Evolutionary conservation across 345 rosid species (phyloP), one percentile per base, ranked within the genome.

Genomic region (Gossypium sturtianum): DNA sequence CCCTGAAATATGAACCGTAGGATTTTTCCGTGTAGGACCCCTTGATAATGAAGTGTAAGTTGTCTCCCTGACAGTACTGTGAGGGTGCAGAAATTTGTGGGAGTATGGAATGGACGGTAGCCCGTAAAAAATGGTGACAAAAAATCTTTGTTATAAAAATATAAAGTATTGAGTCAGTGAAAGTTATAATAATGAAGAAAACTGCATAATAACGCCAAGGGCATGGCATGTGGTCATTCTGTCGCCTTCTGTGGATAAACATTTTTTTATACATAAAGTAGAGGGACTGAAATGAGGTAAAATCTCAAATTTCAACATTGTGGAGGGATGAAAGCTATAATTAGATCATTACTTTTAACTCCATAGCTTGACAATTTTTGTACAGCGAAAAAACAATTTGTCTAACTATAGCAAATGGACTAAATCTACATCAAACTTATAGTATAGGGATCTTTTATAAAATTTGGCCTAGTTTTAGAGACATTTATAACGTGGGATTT

Each of bases 41-140:
- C 16, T 0, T 12, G 49, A 73, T 13, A 45, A 20, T 10, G 29
- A 66, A 22, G 16, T 12, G 2, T 20, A 19, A 16, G 16, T 10
- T 34, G 63, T 71, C 29, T 34, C 63, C 16, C 2, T 11, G 48
- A 19, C 51, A 54, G 34, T 34, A 53, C 47, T 29, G 62, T 70
- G 10, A 8, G 11, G 43, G 34, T 29, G 44, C 62, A 53, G 60
- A 17, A 9, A 43, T 11, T 53, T 47, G 12, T 71, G 61, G 38
- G 13, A 3, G 13, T 49, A 25, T 68, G 53, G 43, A 25, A 3
- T 27, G 59, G 73, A 51, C 2, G 4, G 73, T 69, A 29, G 73
- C 73, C 73, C 73, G 61, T 52, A 29, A 70, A 70, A 52, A 7
- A 53, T 56, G 74, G 64, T 41, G 20, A 43, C 53, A 71, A 20